Percentiles rank a stretch among this genome's conserved stretches.
These are phyloP conservation scores for Apophysomyces variabilis DNA, from an alignment of 371 early-diverging fungal species.

Conservation along the genomic window DNA sequence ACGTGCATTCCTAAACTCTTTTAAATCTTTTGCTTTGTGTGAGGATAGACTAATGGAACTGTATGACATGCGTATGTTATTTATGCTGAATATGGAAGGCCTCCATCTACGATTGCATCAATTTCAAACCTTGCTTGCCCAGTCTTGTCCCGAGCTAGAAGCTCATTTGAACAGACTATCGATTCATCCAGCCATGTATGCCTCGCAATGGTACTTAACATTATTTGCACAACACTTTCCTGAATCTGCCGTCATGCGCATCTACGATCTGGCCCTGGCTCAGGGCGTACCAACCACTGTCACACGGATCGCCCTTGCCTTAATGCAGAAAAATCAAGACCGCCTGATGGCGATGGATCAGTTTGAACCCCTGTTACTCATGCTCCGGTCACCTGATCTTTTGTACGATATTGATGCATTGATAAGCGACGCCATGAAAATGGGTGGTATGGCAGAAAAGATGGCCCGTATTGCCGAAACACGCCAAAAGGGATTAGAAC, in stretches of 20 bases:
- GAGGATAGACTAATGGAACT: slow-evolving; percentile 74
- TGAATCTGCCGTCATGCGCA: slow-evolving; percentile 74
- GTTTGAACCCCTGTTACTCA: slow-evolving; percentile 75
- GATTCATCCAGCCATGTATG: slow-evolving; percentile 86
- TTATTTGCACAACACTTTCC: slow-evolving; percentile 90
- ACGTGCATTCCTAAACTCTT: not conserved
- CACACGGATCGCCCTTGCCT: slow-evolving; percentile 79
- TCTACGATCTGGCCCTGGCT: slow-evolving; percentile 89
- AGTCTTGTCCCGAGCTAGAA: slow-evolving; percentile 74
- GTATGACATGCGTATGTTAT: slow-evolving; percentile 78
- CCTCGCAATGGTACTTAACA: slow-evolving; percentile 91
- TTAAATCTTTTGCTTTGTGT: not conserved
- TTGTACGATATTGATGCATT: slow-evolving; percentile 66
- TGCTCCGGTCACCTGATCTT: slow-evolving; percentile 70
- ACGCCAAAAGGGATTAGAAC: slow-evolving; percentile 52
- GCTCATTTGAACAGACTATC: slow-evolving; percentile 74
- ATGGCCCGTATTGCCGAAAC: slow-evolving; percentile 69
- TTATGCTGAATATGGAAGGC: slow-evolving; percentile 80
- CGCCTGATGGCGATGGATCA: slow-evolving; percentile 67
- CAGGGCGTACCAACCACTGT: slow-evolving; percentile 82
- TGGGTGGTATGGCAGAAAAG: slow-evolving; percentile 54
- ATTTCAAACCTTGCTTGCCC: slow-evolving; percentile 80
- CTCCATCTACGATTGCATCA: slow-evolving; percentile 82
- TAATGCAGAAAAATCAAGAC: slow-evolving; percentile 78
- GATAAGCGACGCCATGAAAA: slow-evolving; percentile 70